Base-by-base conservation (phyloP, 768 basidiomycete genomes). In the Crassisporium funariophilum region DNA sequence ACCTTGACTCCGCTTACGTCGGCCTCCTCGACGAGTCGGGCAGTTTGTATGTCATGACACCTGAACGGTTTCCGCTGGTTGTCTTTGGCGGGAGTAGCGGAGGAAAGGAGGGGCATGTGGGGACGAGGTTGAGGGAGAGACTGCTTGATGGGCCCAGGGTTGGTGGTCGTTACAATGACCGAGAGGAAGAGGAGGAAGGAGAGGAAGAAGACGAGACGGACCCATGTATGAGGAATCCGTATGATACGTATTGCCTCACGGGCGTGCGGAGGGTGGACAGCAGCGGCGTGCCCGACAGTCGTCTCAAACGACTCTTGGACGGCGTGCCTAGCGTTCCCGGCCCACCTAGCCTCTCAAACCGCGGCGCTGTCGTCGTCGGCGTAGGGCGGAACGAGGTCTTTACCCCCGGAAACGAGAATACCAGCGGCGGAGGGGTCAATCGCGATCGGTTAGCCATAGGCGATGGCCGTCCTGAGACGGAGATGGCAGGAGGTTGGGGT, bases 41-140 rank as follows among this genome's bases (percentile, higher is more conserved):
- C 2, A 88, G 86, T 33, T 73, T 97, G 1, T 95, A 84, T 56
- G 93, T 90, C 15, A 87, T 98, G 82, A 88, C 88, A 52, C 86
- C 89, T 0, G 74, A 78, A 9, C 78, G 78, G 6, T 98, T 81
- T 60, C 95, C 95, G 0, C 74, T 98, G 8, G 86, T 95, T 49
- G 82, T 79, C 4, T 90, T 91, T 56, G 76, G 81, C 2, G 65
- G 67, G 4, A 45, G 41, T 9, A n/a, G n/a, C n/a, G n/a, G n/a
- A n/a, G n/a, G n/a, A n/a, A n/a, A n/a, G n/a, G n/a, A n/a, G n/a
- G n/a, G n/a, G n/a, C n/a, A n/a, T n/a, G n/a, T n/a, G n/a, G 35
- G 31, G n/a, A 4, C 20, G 17, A 29, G 39, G 17, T 12, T 10
- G 13, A 24, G 27, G 33, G 5, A 25, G 29, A 3, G 11, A 3